Conservation (phyloP, 495 filamentous ascomycete species). For the Staphylotrichum longicolle region DNA sequence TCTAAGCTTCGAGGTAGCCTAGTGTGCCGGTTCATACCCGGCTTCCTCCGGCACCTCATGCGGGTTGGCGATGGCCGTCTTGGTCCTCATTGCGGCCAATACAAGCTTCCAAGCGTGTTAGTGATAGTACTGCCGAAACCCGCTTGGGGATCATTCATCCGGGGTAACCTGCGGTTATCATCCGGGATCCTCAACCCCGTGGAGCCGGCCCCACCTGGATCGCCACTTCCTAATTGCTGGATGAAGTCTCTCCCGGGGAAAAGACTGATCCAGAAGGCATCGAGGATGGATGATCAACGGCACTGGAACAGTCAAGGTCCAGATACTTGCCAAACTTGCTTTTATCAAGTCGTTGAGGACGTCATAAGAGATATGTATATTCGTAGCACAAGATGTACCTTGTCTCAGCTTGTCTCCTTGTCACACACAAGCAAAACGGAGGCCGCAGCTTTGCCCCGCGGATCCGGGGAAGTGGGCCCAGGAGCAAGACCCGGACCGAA, state of each 20-base stretch:
- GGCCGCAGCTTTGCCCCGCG: not conserved
- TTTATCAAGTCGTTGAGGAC: too few species aligned
- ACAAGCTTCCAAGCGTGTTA: too few species aligned
- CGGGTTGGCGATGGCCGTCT: too few species aligned
- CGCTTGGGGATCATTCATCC: not conserved
- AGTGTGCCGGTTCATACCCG: too few species aligned
- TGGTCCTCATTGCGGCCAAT: too few species aligned
- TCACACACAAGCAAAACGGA: not conserved
- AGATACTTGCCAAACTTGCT: not conserved
- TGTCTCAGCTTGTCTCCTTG: too few species aligned
- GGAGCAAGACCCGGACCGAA: not conserved
- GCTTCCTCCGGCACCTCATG: too few species aligned
- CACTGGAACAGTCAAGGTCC: not conserved
- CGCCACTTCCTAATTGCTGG: slow-evolving; percentile 8
- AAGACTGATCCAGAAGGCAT: not conserved
- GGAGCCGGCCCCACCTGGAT: not conserved
- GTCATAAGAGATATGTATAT: not conserved
- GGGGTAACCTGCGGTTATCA: not conserved
- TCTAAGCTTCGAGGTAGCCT: too few species aligned
- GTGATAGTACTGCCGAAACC: too few species aligned
- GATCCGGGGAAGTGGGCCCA: slow-evolving; percentile 10
- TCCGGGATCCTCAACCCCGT: not conserved
- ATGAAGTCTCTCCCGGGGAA: slow-evolving; percentile 21
- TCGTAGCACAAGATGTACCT: not conserved
- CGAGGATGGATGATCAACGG: not conserved